A percentile compares a stretch with the other conserved stretches of the same genome.
Evolutionary conservation across 1,284 basidiomycete genomes (phyloP).

Genomic region (Cutaneotrichosporon dermatis): DNA sequence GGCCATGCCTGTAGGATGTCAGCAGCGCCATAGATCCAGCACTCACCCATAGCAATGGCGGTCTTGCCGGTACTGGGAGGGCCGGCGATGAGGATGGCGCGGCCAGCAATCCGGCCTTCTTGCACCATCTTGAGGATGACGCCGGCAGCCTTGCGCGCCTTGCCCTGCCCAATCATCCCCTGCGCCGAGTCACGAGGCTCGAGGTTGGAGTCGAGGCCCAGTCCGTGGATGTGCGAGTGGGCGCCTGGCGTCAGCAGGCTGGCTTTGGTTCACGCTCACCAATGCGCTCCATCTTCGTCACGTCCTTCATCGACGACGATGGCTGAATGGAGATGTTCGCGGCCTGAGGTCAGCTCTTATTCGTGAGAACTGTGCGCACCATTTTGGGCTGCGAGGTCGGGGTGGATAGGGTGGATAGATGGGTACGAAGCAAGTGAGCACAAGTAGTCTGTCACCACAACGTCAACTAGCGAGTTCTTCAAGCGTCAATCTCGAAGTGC

Average conservation of each 20-base stretch:
- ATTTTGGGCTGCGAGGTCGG: not conserved
- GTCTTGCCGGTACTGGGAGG: conserved; percentile 97
- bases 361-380: conserved; percentile 1
- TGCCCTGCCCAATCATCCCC: conserved; percentile 94
- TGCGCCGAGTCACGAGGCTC: conserved; percentile 79
- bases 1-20: conserved; percentile 63
- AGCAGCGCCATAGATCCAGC: too few relatives aligned
- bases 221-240: conserved; percentile 94
- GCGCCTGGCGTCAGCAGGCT: conserved; percentile 57
- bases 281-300: conserved; percentile 95
- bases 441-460: not conserved
- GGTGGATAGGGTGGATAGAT: not conserved
- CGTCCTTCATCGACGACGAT: conserved; percentile 61
- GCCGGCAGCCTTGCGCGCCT: conserved; percentile 92
- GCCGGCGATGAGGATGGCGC: conserved; percentile 92
- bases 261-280: conserved; percentile 52
- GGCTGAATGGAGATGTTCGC: conserved; percentile 50
- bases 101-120: conserved; percentile 87
- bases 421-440: not conserved
- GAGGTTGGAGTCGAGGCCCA: conserved; percentile 84
- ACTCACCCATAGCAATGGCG: conserved; percentile 76
- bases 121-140: conserved; percentile 98
- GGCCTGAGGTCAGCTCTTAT: conserved; percentile 29
- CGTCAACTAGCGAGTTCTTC: not conserved
- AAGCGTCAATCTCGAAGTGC: not conserved